phyloP scores from a whole-genome alignment of 1,139 yeast genomes.

The Candida sojae region DNA sequence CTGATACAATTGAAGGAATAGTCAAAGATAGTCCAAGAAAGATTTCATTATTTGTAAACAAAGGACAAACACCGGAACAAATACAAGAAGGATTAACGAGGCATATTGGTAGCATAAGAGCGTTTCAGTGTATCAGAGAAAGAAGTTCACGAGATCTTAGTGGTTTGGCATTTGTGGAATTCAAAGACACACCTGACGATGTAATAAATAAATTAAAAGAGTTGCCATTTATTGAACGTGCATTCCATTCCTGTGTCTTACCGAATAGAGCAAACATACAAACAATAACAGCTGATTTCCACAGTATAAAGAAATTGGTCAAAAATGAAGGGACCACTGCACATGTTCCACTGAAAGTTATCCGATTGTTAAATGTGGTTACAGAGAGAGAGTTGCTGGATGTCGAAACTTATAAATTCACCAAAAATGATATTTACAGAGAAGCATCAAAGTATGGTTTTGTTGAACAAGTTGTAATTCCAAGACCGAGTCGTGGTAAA shows the following conservation, averaged over 20 bases:
- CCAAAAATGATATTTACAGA: conserved; percentile 35
- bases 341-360: conserved; percentile 53
- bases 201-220: conserved; percentile 18
- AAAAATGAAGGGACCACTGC: conserved; percentile 34
- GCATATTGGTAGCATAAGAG: conserved; percentile 23
- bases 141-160: conserved; percentile 37
- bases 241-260: conserved; percentile 35
- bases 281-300: conserved; percentile 34
- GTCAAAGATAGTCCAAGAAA: conserved; percentile 41
- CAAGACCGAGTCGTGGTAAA: conserved; percentile 59
- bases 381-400: conserved; percentile 64
- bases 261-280: conserved; percentile 37
- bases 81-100: conserved; percentile 26
- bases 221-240: conserved; percentile 22
- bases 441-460: conserved; percentile 58
- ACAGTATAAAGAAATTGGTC: conserved; percentile 33
- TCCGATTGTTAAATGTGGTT: conserved; percentile 67
- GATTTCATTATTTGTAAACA: conserved; percentile 28
- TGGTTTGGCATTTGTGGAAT: conserved; percentile 46
- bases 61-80: conserved; percentile 27
- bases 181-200: conserved; percentile 16
- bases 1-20: conserved; percentile 19
- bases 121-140: conserved; percentile 36
- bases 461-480: conserved; percentile 60
- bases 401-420: conserved; percentile 48